These are phyloP conservation scores for Diaporthe sp. DNA, from an alignment of 2,329 filamentous ascomycete species.

Conservation along the genomic window DNA sequence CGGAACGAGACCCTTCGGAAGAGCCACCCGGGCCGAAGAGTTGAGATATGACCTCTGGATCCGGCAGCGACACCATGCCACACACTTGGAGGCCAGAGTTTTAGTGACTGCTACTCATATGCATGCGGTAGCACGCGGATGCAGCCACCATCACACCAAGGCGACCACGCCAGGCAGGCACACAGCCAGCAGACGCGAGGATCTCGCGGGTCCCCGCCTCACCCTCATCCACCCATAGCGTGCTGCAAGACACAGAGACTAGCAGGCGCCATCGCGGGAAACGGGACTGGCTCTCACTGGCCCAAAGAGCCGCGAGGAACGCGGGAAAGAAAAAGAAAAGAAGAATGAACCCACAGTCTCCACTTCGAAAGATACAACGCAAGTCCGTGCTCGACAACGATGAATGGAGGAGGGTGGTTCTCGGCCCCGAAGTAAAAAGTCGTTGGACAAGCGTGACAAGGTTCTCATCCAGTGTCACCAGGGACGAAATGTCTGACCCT, in stretches of 20 bases:
- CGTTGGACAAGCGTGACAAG: background rate
- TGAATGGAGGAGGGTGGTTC: background rate
- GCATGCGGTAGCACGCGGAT: constrained; percentile 7
- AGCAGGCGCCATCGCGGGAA: constrained; percentile 29
- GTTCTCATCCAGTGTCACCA: background rate
- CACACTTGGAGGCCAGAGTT: background rate
- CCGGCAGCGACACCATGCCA: background rate
- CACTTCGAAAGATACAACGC: background rate
- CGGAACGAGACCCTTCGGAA: constrained; percentile 3
- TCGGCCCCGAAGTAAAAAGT: background rate
- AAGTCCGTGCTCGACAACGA: background rate
- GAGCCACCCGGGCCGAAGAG: constrained; percentile 14
- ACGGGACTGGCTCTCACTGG: constrained; percentile 5
- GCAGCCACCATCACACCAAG: constrained; percentile 29
- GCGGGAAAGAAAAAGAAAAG: background rate
- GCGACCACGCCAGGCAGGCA: background rate
- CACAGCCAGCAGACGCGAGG: background rate
- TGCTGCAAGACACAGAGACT: background rate
- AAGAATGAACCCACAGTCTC: background rate
- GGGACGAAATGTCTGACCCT: background rate
- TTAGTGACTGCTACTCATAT: constrained; percentile 4
- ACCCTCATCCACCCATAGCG: background rate
- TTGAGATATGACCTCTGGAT: background rate
- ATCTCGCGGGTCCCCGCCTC: background rate
- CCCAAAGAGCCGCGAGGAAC: constrained; percentile 13